Evolutionary conservation across 2,329 filamentous ascomycete species (phyloP).

Genomic region (Trichoderma atrobrunneum): DNA sequence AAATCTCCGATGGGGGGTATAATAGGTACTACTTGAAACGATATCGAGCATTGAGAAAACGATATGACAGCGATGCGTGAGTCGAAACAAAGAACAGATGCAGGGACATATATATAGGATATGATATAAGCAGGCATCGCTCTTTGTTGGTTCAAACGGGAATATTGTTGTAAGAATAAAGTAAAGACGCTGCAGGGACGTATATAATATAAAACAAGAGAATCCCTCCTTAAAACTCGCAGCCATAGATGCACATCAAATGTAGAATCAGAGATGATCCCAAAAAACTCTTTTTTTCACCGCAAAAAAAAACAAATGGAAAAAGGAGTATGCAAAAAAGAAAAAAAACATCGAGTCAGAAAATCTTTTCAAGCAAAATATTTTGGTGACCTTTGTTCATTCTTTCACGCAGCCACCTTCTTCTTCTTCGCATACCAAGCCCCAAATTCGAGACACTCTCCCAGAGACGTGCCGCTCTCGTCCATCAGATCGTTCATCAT

Average conservation of each 20-base stretch:
- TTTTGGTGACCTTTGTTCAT: neutral
- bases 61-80: slow-evolving; percentile 58
- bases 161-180: neutral
- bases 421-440: slow-evolving; percentile 86
- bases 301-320: neutral
- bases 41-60: slow-evolving; percentile 79
- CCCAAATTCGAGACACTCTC: slow-evolving; percentile 81
- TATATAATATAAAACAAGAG: slow-evolving; percentile 1
- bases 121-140: neutral
- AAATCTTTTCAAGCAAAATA: neutral
- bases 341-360: neutral
- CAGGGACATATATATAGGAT: neutral
- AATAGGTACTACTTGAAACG: slow-evolving; percentile 85
- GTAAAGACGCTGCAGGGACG: neutral
- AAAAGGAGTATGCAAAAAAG: neutral
- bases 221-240: neutral
- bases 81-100: slow-evolving; percentile 14
- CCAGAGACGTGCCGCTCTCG: slow-evolving; percentile 73
- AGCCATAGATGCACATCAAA: neutral
- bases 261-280: neutral
- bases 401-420: neutral
- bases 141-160: neutral
- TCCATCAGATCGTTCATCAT: slow-evolving; percentile 83
- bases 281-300: neutral
- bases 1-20: neutral